A percentile compares a stretch with the other conserved stretches of the same genome.
Evolutionary conservation across 1,284 basidiomycete species (phyloP).

Genomic region (Schizophyllum commune): DNA sequence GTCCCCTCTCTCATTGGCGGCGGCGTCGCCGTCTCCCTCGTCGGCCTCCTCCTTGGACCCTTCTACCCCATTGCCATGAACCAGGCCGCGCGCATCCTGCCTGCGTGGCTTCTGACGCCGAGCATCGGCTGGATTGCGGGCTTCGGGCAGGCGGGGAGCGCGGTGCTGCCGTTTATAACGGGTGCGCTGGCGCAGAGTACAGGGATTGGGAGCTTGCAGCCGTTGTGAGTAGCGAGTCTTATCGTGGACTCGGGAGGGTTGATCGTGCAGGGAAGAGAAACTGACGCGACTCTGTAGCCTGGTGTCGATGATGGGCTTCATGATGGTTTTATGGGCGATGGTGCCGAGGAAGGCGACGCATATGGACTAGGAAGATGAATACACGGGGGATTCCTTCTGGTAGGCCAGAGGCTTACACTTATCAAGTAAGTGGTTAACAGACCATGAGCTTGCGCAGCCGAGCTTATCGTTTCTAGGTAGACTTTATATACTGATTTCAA

Average conservation of each 20-base stretch:
- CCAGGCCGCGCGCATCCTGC: slow-evolving; percentile 47
- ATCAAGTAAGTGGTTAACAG: too few relatives aligned
- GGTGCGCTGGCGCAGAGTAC: slow-evolving; percentile 46
- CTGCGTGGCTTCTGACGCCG: slow-evolving; percentile 53
- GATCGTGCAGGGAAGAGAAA: background rate
- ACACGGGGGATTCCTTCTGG: too few relatives aligned
- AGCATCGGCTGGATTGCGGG: slow-evolving; percentile 62
- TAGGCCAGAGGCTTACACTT: too few relatives aligned
- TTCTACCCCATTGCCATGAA: slow-evolving; percentile 65
- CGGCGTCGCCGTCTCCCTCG: slow-evolving; percentile 12
- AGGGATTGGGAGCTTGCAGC: slow-evolving; percentile 50
- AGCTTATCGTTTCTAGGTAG: background rate
- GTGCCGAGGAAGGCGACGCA: slow-evolving; percentile 12
- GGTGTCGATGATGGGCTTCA: slow-evolving; percentile 31
- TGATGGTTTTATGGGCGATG: slow-evolving; percentile 27
- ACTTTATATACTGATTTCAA: background rate
- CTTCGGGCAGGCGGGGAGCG: slow-evolving; percentile 60
- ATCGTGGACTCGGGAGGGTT: too few relatives aligned
- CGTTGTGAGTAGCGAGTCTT: slow-evolving; percentile 35
- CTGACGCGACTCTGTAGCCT: slow-evolving; percentile 16
- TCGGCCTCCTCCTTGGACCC: slow-evolving; percentile 49
- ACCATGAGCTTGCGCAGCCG: background rate
- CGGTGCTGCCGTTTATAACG: slow-evolving; percentile 59
- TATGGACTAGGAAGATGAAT: background rate
- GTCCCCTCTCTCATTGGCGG: slow-evolving; percentile 12